phyloP scores from a whole-genome alignment of 2,329 filamentous ascomycete genomes.

The Metarhizium anisopliae region DNA sequence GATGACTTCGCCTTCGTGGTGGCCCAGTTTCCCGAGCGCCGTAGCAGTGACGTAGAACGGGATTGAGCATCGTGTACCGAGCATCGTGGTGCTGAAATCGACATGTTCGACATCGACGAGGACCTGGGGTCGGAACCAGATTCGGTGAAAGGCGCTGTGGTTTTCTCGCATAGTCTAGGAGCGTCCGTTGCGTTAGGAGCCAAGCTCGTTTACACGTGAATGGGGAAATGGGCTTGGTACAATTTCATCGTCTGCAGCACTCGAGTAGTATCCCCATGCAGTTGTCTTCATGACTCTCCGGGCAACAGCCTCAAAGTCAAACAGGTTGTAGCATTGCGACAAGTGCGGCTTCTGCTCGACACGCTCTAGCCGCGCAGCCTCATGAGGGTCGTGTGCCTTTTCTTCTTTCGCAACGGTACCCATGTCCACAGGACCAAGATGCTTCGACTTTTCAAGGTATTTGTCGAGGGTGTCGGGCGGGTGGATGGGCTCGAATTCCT shows the following conservation, averaged over 20 bases:
- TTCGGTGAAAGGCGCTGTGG: constrained; percentile 90
- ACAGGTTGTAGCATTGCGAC: constrained; percentile 83
- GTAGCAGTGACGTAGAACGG: constrained; percentile 97
- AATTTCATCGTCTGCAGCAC: constrained; percentile 55
- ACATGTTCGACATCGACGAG: constrained; percentile 84
- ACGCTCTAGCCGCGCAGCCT: constrained; percentile 60
- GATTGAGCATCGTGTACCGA: constrained; percentile 72
- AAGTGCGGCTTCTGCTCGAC: constrained; percentile 68
- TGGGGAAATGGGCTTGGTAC: constrained; percentile 15
- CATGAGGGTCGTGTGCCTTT: constrained; percentile 56
- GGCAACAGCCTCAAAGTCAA: constrained; percentile 94
- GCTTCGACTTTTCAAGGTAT: constrained; percentile 77
- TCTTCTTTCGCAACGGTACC: constrained; percentile 62
- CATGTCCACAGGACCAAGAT: constrained; percentile 88
- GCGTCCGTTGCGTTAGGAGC: not conserved
- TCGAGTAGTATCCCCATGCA: constrained; percentile 97
- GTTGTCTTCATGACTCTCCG: constrained; percentile 88
- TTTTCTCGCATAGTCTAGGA: constrained; percentile 84
- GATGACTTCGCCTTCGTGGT: constrained; percentile 88
- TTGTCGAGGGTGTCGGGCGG: constrained; percentile 81
- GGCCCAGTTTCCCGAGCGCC: constrained; percentile 86
- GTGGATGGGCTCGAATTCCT: constrained; percentile 82
- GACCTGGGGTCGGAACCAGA: constrained; percentile 87
- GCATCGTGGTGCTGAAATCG: constrained; percentile 86
- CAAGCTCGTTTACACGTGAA: too few species aligned